These are phyloP conservation scores for Piper betle DNA, from an alignment of 164 flowering plant genomes.

Conservation along the genomic window DNA sequence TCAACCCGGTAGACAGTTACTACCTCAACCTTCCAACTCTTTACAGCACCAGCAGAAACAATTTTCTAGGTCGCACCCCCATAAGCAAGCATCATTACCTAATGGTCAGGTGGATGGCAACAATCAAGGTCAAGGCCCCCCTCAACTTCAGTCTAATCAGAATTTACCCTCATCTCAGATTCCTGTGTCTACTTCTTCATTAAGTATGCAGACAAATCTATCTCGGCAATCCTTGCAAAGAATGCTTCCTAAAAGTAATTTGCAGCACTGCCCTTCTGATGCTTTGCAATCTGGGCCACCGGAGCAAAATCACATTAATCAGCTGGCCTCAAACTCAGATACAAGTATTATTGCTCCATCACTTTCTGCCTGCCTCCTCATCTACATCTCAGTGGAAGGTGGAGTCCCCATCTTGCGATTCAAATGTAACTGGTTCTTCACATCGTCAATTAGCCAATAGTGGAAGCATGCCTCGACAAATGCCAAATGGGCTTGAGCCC, in stretches of 20 bases:
- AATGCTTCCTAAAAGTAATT: slow-evolving; percentile 30
- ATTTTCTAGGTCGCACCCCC: slow-evolving; percentile 23
- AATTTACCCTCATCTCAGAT: slow-evolving; percentile 23
- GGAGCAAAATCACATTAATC: slow-evolving; percentile 26
- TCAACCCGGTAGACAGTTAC: slow-evolving; percentile 35
- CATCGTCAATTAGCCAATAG: slow-evolving; percentile 21
- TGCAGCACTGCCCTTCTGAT: slow-evolving; percentile 26
- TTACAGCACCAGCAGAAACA: slow-evolving; percentile 40
- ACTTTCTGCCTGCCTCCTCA: slow-evolving; percentile 23
- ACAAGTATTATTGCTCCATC: slow-evolving; percentile 21
- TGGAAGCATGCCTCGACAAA: slow-evolving; percentile 17
- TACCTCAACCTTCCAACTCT: slow-evolving; percentile 32
- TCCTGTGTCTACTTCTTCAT: slow-evolving; percentile 16
- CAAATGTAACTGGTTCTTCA: slow-evolving; percentile 16
- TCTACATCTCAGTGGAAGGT: slow-evolving; percentile 29
- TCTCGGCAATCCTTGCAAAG: slow-evolving; percentile 29
- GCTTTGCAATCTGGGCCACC: slow-evolving; percentile 24
- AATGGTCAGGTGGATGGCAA: slow-evolving; percentile 35
- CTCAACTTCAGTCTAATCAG: slow-evolving; percentile 27
- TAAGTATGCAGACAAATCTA: slow-evolving; percentile 26
- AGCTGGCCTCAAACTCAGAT: slow-evolving; percentile 19
- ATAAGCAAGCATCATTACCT: slow-evolving; percentile 36
- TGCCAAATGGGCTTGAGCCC: slow-evolving; percentile 22
- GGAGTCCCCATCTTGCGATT: slow-evolving; percentile 31
- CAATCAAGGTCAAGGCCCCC: slow-evolving; percentile 36